A percentile compares a stretch with the other conserved stretches of the same genome.
phyloP scores from a whole-genome alignment of 441 rosid genomes.

The Erodium texanum region DNA sequence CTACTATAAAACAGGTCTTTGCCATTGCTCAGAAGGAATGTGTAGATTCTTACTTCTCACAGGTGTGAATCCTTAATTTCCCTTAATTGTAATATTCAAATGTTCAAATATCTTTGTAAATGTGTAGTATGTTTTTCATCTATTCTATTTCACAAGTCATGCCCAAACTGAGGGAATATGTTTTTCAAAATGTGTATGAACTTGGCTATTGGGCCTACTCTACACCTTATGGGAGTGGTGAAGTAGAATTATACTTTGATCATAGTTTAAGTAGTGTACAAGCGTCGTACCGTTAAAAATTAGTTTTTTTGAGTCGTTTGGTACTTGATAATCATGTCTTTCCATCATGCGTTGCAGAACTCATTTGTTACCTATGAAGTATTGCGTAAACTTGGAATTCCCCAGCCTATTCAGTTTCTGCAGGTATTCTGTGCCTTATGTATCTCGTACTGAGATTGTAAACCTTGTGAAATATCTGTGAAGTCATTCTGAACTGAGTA shows the following conservation, averaged over 20 bases:
- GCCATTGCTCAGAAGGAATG: slow-evolving; percentile 89
- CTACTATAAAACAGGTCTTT: slow-evolving; percentile 54
- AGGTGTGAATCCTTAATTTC: slow-evolving; percentile 41
- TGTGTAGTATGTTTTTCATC: slow-evolving; percentile 9
- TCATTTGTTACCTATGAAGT: slow-evolving; percentile 68
- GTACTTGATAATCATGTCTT: slow-evolving; percentile 8
- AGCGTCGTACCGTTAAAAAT: neutral
- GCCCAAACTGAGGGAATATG: neutral
- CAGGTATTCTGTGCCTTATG: slow-evolving; percentile 48
- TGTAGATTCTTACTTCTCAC: slow-evolving; percentile 80
- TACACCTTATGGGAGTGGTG: neutral
- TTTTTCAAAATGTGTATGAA: neutral
- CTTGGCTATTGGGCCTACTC: neutral
- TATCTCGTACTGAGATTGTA: slow-evolving; percentile 5
- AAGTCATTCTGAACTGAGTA: slow-evolving; percentile 11
- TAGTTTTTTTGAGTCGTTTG: neutral
- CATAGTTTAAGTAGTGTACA: neutral
- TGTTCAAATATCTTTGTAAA: slow-evolving; percentile 8
- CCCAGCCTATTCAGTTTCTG: slow-evolving; percentile 78
- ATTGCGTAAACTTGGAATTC: slow-evolving; percentile 81
- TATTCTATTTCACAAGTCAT: neutral
- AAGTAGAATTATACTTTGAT: slow-evolving; percentile 2
- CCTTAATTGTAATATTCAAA: slow-evolving; percentile 10
- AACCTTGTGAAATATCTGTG: slow-evolving; percentile 10
- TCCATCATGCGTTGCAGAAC: slow-evolving; percentile 49